A percentile compares a stretch with the other conserved stretches of the same genome.
Evolutionary conservation across 1,139 yeast species (phyloP).

Genomic region (Citeromyces siamensis): DNA sequence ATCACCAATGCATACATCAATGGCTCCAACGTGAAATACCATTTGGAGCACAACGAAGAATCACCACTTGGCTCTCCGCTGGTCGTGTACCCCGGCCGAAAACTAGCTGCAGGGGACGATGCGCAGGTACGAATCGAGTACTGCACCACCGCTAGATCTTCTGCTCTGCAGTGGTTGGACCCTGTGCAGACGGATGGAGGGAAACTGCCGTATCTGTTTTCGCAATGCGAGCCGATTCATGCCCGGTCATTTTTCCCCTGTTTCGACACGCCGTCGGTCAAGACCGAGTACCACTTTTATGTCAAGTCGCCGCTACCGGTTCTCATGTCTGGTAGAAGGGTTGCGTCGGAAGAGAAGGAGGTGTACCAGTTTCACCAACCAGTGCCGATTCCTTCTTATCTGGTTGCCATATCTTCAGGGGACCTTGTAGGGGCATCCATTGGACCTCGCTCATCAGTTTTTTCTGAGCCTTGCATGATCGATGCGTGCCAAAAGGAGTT

Average conservation of each 20-base stretch:
- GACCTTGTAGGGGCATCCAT: conserved; percentile 55
- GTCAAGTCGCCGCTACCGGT: conserved; percentile 56
- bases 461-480: conserved; percentile 62
- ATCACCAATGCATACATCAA: conserved; percentile 36
- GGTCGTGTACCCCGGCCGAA: conserved; percentile 9
- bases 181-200: conserved; percentile 74
- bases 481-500: conserved; percentile 70
- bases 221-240: conserved; percentile 88
- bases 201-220: conserved; percentile 63
- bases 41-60: conserved; percentile 35
- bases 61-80: conserved; percentile 65
- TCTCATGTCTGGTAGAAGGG: conserved; percentile 56
- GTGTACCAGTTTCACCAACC: conserved; percentile 47
- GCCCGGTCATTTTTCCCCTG: conserved; percentile 84
- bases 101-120: conserved; percentile 8
- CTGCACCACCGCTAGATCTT: conserved; percentile 60
- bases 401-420: conserved; percentile 81
- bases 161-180: conserved; percentile 79
- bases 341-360: conserved; percentile 10
- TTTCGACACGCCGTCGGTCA: conserved; percentile 83
- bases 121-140: conserved; percentile 34
- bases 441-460: conserved; percentile 83
- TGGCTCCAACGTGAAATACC: conserved; percentile 21
- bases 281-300: conserved; percentile 47
- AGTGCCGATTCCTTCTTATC: conserved; percentile 77